Conservation (phyloP, 352 stramenopile species). For the Globisporangium polare region DNA sequence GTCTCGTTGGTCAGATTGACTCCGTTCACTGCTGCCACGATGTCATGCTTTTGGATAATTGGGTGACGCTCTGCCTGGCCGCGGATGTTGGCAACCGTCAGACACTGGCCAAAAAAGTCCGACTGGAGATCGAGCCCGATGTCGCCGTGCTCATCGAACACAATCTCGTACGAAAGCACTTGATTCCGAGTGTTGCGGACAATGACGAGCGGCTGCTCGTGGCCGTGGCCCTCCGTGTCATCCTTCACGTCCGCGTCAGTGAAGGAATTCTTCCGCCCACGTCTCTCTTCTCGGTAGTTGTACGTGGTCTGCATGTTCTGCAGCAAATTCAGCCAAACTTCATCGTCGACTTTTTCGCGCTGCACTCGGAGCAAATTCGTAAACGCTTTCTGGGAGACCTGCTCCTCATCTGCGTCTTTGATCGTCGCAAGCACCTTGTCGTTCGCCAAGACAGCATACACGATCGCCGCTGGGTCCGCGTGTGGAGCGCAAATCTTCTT, state of each 20-base stretch:
- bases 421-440: conserved; percentile 40
- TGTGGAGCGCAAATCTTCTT: conserved; percentile 31
- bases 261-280: conserved; percentile 18
- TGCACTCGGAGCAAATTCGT: conserved; percentile 45
- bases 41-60: conserved; percentile 51
- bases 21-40: conserved; percentile 42
- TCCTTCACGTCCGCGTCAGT: conserved; percentile 1
- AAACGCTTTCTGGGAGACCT: conserved; percentile 40
- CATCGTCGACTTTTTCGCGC: conserved; percentile 33
- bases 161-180: conserved; percentile 60
- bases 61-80: conserved; percentile 34
- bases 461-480: conserved; percentile 26
- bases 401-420: conserved; percentile 27
- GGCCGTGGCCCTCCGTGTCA: conserved; percentile 13
- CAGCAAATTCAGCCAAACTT: conserved; percentile 47
- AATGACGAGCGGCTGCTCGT: conserved; percentile 37
- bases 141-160: conserved; percentile 40
- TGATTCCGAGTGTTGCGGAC: conserved; percentile 59
- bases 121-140: conserved; percentile 43
- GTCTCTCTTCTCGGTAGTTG: conserved; percentile 25
- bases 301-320: conserved; percentile 42
- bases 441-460: conserved; percentile 48
- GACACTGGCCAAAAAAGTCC: conserved; percentile 52
- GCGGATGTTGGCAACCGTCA: conserved; percentile 33
- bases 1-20: conserved; percentile 22